A percentile compares a stretch with the other conserved stretches of the same genome.
These are phyloP conservation scores for Cladosporium oxysporum DNA, from an alignment of 2,329 filamentous ascomycete species.

Conservation along the genomic window DNA sequence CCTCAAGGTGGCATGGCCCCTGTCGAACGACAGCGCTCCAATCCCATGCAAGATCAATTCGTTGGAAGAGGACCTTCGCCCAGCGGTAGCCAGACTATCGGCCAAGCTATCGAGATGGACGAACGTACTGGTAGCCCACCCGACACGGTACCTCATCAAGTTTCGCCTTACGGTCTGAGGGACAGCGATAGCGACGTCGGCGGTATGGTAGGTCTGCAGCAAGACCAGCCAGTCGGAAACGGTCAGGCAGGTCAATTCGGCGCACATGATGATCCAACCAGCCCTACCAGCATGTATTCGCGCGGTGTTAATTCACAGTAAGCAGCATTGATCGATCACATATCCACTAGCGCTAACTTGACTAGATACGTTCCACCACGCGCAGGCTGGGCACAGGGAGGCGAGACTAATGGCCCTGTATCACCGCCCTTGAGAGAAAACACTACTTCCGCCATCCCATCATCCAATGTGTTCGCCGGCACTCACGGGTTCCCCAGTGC, in stretches of 20 bases:
- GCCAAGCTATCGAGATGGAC: slow-evolving; percentile 80
- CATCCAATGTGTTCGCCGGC: slow-evolving; percentile 10
- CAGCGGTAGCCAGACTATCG: slow-evolving; percentile 42
- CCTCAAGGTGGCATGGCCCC: slow-evolving; percentile 4
- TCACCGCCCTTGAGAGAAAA: slow-evolving; percentile 1
- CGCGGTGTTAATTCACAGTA: slow-evolving; percentile 73
- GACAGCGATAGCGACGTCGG: slow-evolving; percentile 72
- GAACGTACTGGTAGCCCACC: slow-evolving; percentile 60
- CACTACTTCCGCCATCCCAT: slow-evolving; percentile 13
- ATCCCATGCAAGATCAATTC: slow-evolving; percentile 38
- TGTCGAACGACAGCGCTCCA: slow-evolving; percentile 22
- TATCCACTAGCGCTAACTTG: slow-evolving; percentile 26
- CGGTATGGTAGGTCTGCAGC: slow-evolving; percentile 72
- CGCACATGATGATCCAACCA: slow-evolving; percentile 57
- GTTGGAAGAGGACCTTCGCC: slow-evolving; percentile 24
- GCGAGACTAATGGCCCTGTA: slow-evolving; percentile 29
- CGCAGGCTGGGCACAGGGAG: slow-evolving; percentile 42
- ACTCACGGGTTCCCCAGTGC: slow-evolving; percentile 23
- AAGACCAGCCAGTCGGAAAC: slow-evolving; percentile 56
- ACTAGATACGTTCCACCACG: slow-evolving; percentile 52
- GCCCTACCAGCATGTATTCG: slow-evolving; percentile 50
- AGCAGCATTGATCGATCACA: slow-evolving; percentile 39
- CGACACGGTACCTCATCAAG: slow-evolving; percentile 28
- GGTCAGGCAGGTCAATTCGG: slow-evolving; percentile 67
- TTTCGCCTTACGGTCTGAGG: slow-evolving; percentile 43